These are phyloP conservation scores for Pythium vanterpoolii DNA, from an alignment of 352 stramenopile genomes.

Conservation along the genomic window DNA sequence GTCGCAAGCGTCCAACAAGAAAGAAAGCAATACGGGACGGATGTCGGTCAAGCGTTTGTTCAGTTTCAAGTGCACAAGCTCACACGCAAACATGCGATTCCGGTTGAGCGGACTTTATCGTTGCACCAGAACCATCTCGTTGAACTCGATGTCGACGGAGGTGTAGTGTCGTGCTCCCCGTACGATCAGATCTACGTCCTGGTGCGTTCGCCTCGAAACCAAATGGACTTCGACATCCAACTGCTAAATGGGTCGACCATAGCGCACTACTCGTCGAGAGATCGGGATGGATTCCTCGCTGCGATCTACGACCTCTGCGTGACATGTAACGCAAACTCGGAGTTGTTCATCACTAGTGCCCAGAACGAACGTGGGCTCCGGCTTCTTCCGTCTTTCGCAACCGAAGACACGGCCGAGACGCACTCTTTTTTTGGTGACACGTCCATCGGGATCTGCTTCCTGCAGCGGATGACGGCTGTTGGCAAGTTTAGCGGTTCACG, in stretches of 20 bases:
- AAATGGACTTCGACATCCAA: constrained; percentile 72
- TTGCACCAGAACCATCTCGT: constrained; percentile 69
- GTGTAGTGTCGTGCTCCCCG: constrained; percentile 54
- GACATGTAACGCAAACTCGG: constrained; percentile 68
- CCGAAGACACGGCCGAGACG: constrained; percentile 63
- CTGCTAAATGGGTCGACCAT: constrained; percentile 53
- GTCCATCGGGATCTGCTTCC: constrained; percentile 75
- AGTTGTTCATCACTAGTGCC: constrained; percentile 66
- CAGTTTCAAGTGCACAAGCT: constrained; percentile 69
- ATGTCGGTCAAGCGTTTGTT: constrained; percentile 55
- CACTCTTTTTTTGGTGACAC: constrained; percentile 78
- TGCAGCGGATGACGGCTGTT: constrained; percentile 71
- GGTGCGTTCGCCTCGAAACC: constrained; percentile 40
- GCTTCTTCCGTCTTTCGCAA: constrained; percentile 66
- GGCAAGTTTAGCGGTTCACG: constrained; percentile 54
- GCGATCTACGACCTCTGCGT: constrained; percentile 78
- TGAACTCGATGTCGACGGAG: constrained; percentile 49
- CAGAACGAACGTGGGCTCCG: constrained; percentile 69
- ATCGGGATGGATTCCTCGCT: constrained; percentile 72
- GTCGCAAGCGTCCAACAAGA: constrained; percentile 44
- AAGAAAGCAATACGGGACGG: constrained; percentile 38
- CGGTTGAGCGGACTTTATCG: constrained; percentile 51
- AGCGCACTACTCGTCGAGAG: constrained; percentile 51
- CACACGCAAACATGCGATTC: constrained; percentile 56
- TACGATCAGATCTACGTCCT: constrained; percentile 74